These are phyloP conservation scores for Boletus barrowsii DNA, from an alignment of 768 basidiomycete species.

Conservation along the genomic window DNA sequence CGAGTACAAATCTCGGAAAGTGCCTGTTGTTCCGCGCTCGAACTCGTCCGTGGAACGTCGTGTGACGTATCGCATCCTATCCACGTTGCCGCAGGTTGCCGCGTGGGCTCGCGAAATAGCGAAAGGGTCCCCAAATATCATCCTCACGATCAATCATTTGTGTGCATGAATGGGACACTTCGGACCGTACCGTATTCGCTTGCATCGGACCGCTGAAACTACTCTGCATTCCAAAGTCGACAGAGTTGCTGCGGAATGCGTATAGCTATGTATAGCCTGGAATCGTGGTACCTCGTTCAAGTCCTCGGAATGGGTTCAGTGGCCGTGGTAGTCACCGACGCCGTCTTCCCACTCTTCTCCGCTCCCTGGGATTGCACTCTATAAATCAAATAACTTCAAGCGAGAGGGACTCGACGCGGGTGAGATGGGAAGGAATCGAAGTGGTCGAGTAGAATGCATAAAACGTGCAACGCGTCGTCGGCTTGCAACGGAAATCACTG, in stretches of 20 bases:
- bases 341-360: not conserved
- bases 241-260: not conserved
- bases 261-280: not conserved
- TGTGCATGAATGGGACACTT: not conserved
- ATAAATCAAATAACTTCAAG: not conserved
- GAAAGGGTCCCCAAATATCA: not conserved
- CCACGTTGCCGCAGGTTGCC: not conserved
- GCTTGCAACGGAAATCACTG: not conserved
- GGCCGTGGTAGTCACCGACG: not conserved
- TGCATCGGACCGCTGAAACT: not conserved
- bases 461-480: not conserved
- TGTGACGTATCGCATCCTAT: not conserved
- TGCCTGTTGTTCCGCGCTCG: not conserved
- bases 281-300: not conserved
- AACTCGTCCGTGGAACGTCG: conserved; percentile 1
- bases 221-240: not conserved
- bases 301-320: not conserved
- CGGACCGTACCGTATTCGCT: not conserved
- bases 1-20: not conserved
- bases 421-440: not conserved
- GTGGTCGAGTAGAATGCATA: too few species aligned
- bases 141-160: not conserved
- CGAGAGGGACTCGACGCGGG: not conserved
- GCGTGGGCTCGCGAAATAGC: not conserved
- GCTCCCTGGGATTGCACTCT: not conserved